A percentile compares a stretch with the other conserved stretches of the same genome.
Conservation (phyloP, 2,329 filamentous ascomycete species). For the Alternaria sp. region DNA sequence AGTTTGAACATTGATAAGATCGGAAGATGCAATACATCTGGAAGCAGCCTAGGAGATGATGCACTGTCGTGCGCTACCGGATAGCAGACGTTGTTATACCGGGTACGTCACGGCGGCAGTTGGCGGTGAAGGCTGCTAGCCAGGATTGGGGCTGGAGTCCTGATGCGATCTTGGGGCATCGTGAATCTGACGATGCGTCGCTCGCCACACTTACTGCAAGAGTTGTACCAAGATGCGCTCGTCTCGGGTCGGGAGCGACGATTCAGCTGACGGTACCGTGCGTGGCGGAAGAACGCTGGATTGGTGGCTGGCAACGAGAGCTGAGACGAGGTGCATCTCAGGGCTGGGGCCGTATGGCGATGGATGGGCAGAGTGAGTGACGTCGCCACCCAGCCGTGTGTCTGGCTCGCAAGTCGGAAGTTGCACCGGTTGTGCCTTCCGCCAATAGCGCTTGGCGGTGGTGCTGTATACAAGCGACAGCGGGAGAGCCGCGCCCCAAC, state of each 20-base stretch:
- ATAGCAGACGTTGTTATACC: background rate
- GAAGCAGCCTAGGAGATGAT: background rate
- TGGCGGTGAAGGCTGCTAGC: conserved; percentile 18
- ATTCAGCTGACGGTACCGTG: conserved; percentile 1
- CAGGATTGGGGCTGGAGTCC: conserved; percentile 19
- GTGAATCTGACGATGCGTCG: conserved; percentile 11
- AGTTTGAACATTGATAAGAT: background rate
- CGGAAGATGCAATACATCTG: background rate
- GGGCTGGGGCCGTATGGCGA: background rate
- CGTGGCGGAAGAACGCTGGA: background rate
- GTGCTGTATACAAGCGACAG: conserved; percentile 13
- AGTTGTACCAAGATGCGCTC: background rate
- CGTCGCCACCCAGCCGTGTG: conserved; percentile 16
- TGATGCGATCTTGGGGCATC: conserved; percentile 7
- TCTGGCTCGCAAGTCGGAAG: conserved; percentile 10
- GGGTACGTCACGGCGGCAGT: conserved; percentile 2
- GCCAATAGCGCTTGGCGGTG: conserved; percentile 21
- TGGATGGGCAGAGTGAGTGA: conserved; percentile 7
- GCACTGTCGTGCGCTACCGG: background rate
- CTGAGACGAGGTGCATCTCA: background rate
- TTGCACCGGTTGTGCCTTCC: conserved; percentile 19
- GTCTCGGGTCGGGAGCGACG: background rate
- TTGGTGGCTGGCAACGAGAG: background rate
- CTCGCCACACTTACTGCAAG: conserved; percentile 32
- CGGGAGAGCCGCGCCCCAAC: conserved; percentile 17